These are phyloP conservation scores for Acanthamoeba castellanii DNA, from an alignment of 208 protist genomes.

Conservation along the genomic window DNA sequence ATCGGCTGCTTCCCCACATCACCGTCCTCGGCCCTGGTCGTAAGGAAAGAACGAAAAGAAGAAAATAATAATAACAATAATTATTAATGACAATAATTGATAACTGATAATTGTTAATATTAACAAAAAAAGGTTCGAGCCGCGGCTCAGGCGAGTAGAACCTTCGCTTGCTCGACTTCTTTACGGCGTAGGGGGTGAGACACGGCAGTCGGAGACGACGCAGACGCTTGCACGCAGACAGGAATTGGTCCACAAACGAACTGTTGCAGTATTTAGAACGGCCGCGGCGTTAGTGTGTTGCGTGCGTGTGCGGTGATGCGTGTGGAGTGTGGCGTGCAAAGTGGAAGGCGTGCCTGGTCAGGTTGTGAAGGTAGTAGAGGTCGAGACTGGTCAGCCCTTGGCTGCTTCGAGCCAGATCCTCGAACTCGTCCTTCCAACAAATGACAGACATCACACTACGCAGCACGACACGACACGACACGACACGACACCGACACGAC, in stretches of 20 bases:
- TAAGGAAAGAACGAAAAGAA: neutral
- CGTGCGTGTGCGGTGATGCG: neutral
- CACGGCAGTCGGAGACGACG: constrained; percentile 49
- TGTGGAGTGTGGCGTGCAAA: neutral
- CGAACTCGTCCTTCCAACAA: constrained; percentile 69
- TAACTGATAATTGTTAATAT: too few species aligned
- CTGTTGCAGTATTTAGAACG: neutral
- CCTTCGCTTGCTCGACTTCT: constrained; percentile 1
- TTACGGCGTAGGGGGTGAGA: constrained; percentile 27
- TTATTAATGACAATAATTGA: neutral
- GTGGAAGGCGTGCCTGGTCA: neutral
- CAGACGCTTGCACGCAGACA: constrained; percentile 30
- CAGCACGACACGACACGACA: neutral
- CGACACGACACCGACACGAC: neutral
- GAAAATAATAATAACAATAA: neutral
- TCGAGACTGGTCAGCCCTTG: constrained; percentile 33
- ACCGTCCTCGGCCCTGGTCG: neutral
- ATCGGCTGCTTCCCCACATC: neutral
- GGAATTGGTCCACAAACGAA: constrained; percentile 47
- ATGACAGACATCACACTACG: constrained; percentile 12
- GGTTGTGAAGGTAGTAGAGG: constrained; percentile 66
- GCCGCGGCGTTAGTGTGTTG: neutral
- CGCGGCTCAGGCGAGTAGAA: neutral
- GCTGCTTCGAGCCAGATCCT: constrained; percentile 25
- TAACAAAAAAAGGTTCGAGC: neutral